Base-by-base conservation (phyloP, 257 asterid genomes). In the Nicotiana knightiana region DNA sequence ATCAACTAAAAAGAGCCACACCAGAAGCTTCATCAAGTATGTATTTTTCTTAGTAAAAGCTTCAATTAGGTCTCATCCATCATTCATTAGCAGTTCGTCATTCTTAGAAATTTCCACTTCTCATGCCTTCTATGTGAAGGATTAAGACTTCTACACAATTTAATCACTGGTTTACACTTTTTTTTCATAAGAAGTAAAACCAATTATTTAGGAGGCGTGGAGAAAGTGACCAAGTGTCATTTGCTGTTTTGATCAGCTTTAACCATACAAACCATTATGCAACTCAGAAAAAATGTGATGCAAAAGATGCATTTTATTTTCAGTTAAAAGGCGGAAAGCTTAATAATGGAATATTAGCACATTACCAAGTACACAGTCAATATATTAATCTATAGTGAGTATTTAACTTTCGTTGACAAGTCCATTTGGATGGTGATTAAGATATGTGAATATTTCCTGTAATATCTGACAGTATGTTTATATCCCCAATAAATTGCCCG, bases 21-120 rank as follows among this genome's bases (percentile, higher is more conserved):
- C 88, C 92, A 4, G 98, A 95, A 87, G 94, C 85, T 81, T 87
- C 96, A 85, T 78, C 92, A 83, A 86, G 98, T 95, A 88, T 85
- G 93, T 86, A 70, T 67, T 77, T 82, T 39, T 77, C 65, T 21
- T 54, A 73, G 33, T 79, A 75, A 58, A 76, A 68, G 64, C 18
- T 80, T n/a, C 55, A 48, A 32, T 37, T 81, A 4, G 8, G 61
- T 55, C 18, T 55, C 61, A 15, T 55, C 61, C 61, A 55, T 55
- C 21, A 55, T 55, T 15, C 7, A 3, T 18, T 15, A 55, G 61
- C 61, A 55, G 18, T 55, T 15, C 18, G 62, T 5, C 62, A 5
- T 55, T 15, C n/a, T 17, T 55, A 55, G 21, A 55, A 55, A 55
- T 66, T 26, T 68, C 65, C 65, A 57, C 65, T 4, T 33, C 59